phyloP scores from a whole-genome alignment of 805 yeast genomes.

The Tetrapisispora namnaoensis region DNA sequence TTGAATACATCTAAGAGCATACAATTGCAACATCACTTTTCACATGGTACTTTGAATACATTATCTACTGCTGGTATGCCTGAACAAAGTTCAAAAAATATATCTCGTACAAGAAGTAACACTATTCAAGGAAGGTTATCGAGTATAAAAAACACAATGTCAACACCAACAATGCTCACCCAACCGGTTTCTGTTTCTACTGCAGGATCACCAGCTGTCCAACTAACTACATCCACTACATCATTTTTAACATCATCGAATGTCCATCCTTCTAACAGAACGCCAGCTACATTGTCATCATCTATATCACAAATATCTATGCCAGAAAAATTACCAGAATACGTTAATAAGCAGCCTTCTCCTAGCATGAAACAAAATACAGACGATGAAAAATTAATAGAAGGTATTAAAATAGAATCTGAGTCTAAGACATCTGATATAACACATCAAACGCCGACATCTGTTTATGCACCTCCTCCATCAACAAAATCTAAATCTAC shows the following conservation, averaged over 20 bases:
- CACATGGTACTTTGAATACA: constrained; percentile 2
- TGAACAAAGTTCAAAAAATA: constrained; percentile 4
- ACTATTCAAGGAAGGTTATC: constrained; percentile 13
- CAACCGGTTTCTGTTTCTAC: not conserved
- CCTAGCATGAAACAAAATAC: not conserved
- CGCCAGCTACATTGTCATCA: not conserved
- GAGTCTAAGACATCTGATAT: not conserved
- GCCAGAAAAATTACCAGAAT: not conserved
- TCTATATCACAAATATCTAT: not conserved
- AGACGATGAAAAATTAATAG: not conserved
- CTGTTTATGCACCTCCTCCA: not conserved
- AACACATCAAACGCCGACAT: not conserved
- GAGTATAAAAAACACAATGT: not conserved
- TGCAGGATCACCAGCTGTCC: constrained; percentile 6
- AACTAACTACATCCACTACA: constrained; percentile 5
- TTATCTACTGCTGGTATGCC: not conserved
- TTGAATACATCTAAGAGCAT: not conserved
- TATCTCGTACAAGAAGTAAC: constrained; percentile 19
- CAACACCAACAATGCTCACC: not conserved
- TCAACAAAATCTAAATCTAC: not conserved
- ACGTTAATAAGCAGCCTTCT: not conserved
- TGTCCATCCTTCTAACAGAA: not conserved
- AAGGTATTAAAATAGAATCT: not conserved
- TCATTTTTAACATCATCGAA: not conserved
- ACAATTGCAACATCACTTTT: not conserved